These are phyloP conservation scores for Lentinus brumalis DNA, from an alignment of 768 basidiomycete genomes.

Conservation along the genomic window DNA sequence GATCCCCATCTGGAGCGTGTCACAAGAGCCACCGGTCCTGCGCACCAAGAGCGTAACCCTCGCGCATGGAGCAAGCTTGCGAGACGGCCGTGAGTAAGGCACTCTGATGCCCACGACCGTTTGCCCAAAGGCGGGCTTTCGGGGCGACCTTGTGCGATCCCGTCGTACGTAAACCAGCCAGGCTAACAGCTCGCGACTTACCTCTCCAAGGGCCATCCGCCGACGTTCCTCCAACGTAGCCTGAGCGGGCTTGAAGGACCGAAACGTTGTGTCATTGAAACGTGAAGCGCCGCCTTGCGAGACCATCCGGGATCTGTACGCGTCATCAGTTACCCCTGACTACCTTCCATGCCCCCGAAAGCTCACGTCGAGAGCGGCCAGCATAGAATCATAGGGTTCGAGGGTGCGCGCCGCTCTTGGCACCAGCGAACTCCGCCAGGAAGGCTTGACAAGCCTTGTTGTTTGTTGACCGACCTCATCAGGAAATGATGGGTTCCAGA, in stretches of 20 bases:
- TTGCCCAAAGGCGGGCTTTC: neutral
- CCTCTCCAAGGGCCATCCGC: conserved; percentile 2
- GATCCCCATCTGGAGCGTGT: conserved; percentile 3
- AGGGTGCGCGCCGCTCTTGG: no score
- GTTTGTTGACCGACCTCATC: no score
- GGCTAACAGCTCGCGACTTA: conserved; percentile 6
- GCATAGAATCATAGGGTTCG: no score
- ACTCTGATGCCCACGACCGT: no score
- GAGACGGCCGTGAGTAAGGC: neutral
- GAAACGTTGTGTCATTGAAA: conserved; percentile 8
- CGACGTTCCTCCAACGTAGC: neutral
- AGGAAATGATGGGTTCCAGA: no score
- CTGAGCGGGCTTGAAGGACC: neutral
- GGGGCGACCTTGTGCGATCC: conserved; percentile 1
- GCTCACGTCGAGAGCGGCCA: no score
- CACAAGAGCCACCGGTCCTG: neutral
- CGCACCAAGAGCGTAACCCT: neutral
- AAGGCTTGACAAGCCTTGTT: no score
- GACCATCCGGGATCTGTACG: neutral
- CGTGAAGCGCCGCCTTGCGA: neutral
- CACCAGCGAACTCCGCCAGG: no score
- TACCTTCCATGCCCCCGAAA: neutral
- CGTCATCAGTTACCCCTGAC: neutral
- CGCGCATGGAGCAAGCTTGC: conserved; percentile 1
- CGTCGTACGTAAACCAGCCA: conserved; percentile 15